Base-by-base conservation (phyloP, 441 rosid species). In the Adansonia grandidieri region DNA sequence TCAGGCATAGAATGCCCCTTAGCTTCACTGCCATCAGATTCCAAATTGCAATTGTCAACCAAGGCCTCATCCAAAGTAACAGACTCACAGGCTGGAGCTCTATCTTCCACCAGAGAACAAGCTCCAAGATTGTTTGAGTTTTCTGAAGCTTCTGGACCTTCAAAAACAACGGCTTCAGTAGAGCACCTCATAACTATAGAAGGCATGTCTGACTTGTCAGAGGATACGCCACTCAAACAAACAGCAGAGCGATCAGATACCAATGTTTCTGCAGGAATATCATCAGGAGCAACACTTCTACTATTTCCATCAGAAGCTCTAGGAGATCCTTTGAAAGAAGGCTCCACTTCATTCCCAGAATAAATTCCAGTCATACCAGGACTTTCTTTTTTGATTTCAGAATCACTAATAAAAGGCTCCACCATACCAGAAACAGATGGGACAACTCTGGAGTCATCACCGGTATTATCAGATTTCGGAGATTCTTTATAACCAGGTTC, bases 1-100 rank as follows among this genome's bases (percentile, higher is more conserved):
- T 71, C 75, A 71, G 82, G 71, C 13, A 69, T 53, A 71, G 77
- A 60, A 75, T 73, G 40, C 6, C 58, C 47, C 69, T 77, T 51
- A 67, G 79, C 66, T 69, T 65, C 57, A 47, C 15, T 69, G 47
- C 79, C 45, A 24, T 2, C 4, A 62, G 60, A 45, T 63, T 71
- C 84, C 20, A 70, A 45, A 44, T 70, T 65, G 37, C 64, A 24
- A 20, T 9, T 42, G 67, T 45, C 44, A 13, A 11, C 40, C 13
- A 37, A 14, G 47, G 68, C 62, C 75, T 74, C 45, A 37, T 64
- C 48, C 47, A 40, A 40, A 40, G 3, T 37, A 66, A 10, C 47
- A 42, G 51, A 40, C 22, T 42, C 51, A 66, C 13, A 1, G 11
- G 2, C 48, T n/a, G 13, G 28, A 42, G 71, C 48, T 42, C 51